Percentiles rank a stretch among this genome's conserved stretches.
These are phyloP conservation scores for Solanum hybrid DNA, from an alignment of 305 asterid species.

Conservation along the genomic window DNA sequence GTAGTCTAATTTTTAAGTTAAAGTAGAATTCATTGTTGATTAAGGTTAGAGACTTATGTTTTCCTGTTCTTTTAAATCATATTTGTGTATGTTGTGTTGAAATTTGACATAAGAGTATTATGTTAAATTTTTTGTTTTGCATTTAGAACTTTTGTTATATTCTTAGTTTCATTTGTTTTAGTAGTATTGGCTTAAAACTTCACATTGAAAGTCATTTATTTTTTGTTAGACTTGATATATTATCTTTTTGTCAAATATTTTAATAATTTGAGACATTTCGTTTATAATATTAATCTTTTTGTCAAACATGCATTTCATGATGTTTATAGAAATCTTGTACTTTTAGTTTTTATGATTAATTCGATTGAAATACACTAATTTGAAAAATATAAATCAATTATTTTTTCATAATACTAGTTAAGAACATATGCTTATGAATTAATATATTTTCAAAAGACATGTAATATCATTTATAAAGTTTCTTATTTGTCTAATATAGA, in stretches of 20 bases:
- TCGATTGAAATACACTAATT: background rate
- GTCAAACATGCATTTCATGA: no score
- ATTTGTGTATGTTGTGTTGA: background rate
- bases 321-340: background rate
- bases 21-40: background rate
- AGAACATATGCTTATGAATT: background rate
- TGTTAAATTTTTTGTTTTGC: background rate
- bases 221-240: background rate
- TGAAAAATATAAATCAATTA: no score
- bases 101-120: no score
- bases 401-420: no score
- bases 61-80: background rate
- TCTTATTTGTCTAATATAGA: no score
- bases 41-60: background rate
- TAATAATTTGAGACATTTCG: background rate
- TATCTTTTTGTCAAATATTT: background rate
- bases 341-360: background rate
- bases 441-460: background rate
- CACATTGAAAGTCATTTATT: background rate
- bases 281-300: no score
- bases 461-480: background rate
- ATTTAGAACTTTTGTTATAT: background rate
- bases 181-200: background rate
- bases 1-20: background rate
- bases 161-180: background rate